Percentiles rank a stretch among this genome's conserved stretches.
phyloP scores from a whole-genome alignment of 2,329 filamentous ascomycete genomes.

The Blastomyces percursus region DNA sequence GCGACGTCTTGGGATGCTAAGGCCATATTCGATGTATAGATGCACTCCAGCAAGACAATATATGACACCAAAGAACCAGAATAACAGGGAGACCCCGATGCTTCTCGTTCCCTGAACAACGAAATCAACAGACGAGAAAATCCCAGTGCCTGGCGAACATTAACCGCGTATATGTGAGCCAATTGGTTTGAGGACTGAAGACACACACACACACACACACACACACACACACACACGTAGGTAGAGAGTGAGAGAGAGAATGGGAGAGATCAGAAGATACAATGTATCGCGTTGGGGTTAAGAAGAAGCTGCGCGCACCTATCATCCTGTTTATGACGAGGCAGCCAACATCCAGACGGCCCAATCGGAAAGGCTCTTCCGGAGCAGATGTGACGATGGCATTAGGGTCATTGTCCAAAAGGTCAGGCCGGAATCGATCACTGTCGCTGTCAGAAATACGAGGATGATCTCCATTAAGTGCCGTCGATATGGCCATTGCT shows the following conservation, averaged over 20 bases:
- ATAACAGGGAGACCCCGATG: slow-evolving; percentile 13
- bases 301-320: slow-evolving; percentile 8
- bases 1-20: slow-evolving; percentile 12
- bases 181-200: background rate
- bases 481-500: background rate
- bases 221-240: too few species aligned
- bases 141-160: slow-evolving; percentile 12
- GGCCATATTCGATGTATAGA: slow-evolving; percentile 14
- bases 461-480: slow-evolving; percentile 2
- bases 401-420: slow-evolving; percentile 2
- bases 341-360: slow-evolving; percentile 12
- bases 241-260: too few species aligned
- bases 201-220: too few species aligned
- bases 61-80: slow-evolving; percentile 15
- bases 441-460: slow-evolving; percentile 6
- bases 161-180: background rate
- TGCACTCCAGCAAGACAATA: slow-evolving; percentile 12
- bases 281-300: background rate
- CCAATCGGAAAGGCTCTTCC: slow-evolving; percentile 12
- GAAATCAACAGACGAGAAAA: slow-evolving; percentile 12
- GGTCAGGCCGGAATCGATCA: background rate
- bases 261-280: background rate
- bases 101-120: slow-evolving; percentile 12
- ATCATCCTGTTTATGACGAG: slow-evolving; percentile 15
- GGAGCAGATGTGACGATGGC: slow-evolving; percentile 8